Conservation (phyloP, 1,284 basidiomycete species). For the Afroboletus lepidellus region DNA sequence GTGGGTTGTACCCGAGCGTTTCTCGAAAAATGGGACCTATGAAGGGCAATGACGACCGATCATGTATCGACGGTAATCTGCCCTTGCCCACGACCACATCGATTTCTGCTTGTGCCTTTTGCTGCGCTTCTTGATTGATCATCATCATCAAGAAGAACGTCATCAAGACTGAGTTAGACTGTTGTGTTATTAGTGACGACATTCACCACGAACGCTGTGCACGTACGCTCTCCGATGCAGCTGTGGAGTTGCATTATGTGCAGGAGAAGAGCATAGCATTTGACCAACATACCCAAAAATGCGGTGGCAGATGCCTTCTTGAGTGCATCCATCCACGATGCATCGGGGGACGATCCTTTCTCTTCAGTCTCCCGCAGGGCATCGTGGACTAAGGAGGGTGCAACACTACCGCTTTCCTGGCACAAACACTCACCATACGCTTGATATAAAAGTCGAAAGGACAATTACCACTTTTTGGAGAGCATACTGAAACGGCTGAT, state of each 20-base stretch:
- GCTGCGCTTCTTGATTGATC: conserved; percentile 28
- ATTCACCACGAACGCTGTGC: background rate
- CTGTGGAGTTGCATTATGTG: background rate
- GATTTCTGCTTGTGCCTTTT: conserved; percentile 31
- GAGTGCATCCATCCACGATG: background rate
- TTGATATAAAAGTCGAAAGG: too few relatives aligned
- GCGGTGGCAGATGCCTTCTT: background rate
- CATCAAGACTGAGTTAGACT: conserved; percentile 3
- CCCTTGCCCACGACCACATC: conserved; percentile 5
- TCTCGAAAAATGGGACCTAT: conserved; percentile 33
- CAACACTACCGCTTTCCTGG: too few relatives aligned
- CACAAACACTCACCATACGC: too few relatives aligned
- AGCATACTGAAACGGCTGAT: background rate
- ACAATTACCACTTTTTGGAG: background rate
- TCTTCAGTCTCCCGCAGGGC: background rate
- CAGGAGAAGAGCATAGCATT: background rate
- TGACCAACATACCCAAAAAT: background rate
- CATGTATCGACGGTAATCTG: conserved; percentile 32
- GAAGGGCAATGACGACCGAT: conserved; percentile 30
- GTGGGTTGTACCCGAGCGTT: conserved; percentile 4
- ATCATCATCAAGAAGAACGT: conserved; percentile 30
- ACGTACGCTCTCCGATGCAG: conserved; percentile 8
- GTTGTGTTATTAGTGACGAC: background rate
- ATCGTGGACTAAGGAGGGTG: too few relatives aligned
- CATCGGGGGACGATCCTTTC: background rate